Evolutionary conservation across 176 grass and related monocot species (phyloP).

Genomic region (Canna indica): DNA sequence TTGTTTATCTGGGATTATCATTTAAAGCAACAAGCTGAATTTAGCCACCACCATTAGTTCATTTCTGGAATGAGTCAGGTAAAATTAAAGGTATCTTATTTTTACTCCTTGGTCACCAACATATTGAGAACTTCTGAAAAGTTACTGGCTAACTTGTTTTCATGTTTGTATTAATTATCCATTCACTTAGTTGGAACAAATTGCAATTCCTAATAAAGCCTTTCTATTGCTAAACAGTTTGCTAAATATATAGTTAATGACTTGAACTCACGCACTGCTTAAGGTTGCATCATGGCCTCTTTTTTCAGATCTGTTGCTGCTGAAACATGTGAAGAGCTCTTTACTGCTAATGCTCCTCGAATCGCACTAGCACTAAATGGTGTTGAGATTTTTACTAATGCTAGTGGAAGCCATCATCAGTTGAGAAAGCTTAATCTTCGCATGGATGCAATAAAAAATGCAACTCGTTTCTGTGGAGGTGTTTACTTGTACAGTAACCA

Average conservation of each 20-base stretch:
- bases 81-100: not conserved
- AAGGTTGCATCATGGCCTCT: not conserved
- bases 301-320: slow-evolving; percentile 61
- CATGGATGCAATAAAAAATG: slow-evolving; percentile 85
- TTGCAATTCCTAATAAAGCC: not conserved
- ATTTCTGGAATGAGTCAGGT: not conserved
- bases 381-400: slow-evolving; percentile 87
- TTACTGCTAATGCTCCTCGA: slow-evolving; percentile 68
- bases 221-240: not conserved
- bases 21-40: not conserved
- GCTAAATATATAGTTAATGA: not conserved
- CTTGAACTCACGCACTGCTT: not conserved
- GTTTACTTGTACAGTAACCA: slow-evolving; percentile 95
- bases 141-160: not conserved
- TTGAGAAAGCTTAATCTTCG: slow-evolving; percentile 94
- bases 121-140: not conserved
- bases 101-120: not conserved
- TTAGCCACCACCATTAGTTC: not conserved
- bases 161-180: not conserved
- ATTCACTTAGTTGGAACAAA: not conserved
- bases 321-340: slow-evolving; percentile 97
- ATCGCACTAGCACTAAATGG: slow-evolving; percentile 79
- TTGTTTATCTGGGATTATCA: not conserved
- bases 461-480: slow-evolving; percentile 74
- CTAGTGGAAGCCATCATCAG: slow-evolving; percentile 96